A percentile compares a stretch with the other conserved stretches of the same genome.
These are phyloP conservation scores for Monilinia fructicola DNA, from an alignment of 2,329 filamentous ascomycete species.

Conservation along the genomic window DNA sequence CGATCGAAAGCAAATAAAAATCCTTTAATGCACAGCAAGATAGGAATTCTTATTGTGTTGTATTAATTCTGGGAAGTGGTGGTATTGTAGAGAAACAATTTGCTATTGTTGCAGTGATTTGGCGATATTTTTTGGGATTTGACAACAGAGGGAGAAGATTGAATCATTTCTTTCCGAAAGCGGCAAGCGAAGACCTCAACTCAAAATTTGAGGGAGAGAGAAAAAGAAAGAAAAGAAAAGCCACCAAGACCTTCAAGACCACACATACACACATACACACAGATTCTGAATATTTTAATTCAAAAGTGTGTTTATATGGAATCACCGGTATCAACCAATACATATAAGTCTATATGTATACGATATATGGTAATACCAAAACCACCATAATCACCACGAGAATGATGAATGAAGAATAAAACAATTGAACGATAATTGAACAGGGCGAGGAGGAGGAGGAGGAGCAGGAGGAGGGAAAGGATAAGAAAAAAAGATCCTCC, in stretches of 20 bases:
- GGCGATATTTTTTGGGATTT: conserved; percentile 1
- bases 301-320: neutral
- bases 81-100: neutral
- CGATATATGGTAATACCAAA: neutral
- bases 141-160: neutral
- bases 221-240: neutral
- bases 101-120: conserved; percentile 11
- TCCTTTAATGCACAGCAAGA: conserved; percentile 7
- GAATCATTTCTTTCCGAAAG: conserved; percentile 5
- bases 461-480: neutral
- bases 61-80: neutral
- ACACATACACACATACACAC: too few relatives aligned
- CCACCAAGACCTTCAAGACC: neutral
- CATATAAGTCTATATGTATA: too few relatives aligned
- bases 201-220: neutral
- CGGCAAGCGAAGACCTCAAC: conserved; percentile 10
- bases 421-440: neutral
- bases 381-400: neutral
- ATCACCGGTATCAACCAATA: too few relatives aligned
- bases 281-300: too few relatives aligned
- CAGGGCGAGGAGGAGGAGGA: too few relatives aligned
- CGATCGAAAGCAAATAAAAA: conserved; percentile 12
- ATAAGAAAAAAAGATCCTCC: too few relatives aligned
- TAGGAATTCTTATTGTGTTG: neutral
- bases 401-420: neutral